Evolutionary conservation across 441 rosid species (phyloP).

Genomic region (Euphorbia celastroides): DNA sequence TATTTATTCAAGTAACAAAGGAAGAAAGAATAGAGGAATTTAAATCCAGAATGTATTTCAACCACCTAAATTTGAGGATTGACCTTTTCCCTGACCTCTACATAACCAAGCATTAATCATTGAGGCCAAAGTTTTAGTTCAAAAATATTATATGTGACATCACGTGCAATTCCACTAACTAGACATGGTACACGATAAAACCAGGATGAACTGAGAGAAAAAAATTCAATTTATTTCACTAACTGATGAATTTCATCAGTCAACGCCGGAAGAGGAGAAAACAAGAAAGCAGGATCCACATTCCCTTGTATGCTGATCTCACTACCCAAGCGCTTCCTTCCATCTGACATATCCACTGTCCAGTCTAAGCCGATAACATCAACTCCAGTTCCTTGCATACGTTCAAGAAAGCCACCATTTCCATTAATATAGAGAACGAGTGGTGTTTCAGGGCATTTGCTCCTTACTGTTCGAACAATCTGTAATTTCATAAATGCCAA

Average conservation of each 20-base stretch:
- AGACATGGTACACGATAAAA: background rate
- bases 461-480: slow-evolving; percentile 57
- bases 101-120: background rate
- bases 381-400: slow-evolving; percentile 85
- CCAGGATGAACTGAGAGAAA: background rate
- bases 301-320: slow-evolving; percentile 77
- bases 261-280: slow-evolving; percentile 73
- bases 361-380: slow-evolving; percentile 97
- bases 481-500: slow-evolving; percentile 26
- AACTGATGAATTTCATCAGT: slow-evolving; percentile 85
- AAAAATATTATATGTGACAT: no score
- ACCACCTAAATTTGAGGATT: background rate
- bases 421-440: slow-evolving; percentile 85
- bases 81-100: background rate
- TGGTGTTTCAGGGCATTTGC: slow-evolving; percentile 70
- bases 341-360: slow-evolving; percentile 97
- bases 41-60: background rate
- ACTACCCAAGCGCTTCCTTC: slow-evolving; percentile 68
- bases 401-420: slow-evolving; percentile 87
- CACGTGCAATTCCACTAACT: background rate
- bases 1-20: no score
- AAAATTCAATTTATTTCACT: background rate
- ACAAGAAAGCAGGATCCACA: slow-evolving; percentile 83
- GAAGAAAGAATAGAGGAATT: background rate
- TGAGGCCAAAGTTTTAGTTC: background rate